phyloP scores from a whole-genome alignment of 2,329 filamentous ascomycete species.

The Piedraia hortae region DNA sequence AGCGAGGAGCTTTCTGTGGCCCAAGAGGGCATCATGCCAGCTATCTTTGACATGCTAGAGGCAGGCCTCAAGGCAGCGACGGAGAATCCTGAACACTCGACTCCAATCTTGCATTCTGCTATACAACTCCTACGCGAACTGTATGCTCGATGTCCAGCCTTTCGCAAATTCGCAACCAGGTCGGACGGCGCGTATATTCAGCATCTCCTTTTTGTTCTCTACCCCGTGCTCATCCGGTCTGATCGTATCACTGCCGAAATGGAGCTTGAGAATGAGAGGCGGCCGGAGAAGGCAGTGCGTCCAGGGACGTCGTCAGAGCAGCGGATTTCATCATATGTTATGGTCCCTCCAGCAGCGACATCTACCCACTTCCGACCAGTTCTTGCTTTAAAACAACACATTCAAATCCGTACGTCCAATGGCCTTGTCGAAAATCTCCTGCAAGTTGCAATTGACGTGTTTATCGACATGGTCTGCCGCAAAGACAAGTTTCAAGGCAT shows the following conservation, averaged over 20 bases:
- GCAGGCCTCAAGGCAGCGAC: slow-evolving; percentile 49
- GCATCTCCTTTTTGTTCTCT: slow-evolving; percentile 51
- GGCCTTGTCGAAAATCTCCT: slow-evolving; percentile 48
- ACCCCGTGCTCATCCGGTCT: slow-evolving; percentile 65
- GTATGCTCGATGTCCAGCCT: slow-evolving; percentile 46
- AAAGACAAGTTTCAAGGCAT: slow-evolving; percentile 83
- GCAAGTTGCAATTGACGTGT: slow-evolving; percentile 51
- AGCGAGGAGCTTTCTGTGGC: slow-evolving; percentile 34
- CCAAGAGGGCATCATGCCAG: slow-evolving; percentile 50
- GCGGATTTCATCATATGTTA: slow-evolving; percentile 70
- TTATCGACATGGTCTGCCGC: slow-evolving; percentile 58
- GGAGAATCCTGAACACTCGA: slow-evolving; percentile 24
- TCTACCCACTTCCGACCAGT: slow-evolving; percentile 35
- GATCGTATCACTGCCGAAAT: slow-evolving; percentile 60
- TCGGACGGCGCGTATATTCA: slow-evolving; percentile 51
- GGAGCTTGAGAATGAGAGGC: slow-evolving; percentile 61
- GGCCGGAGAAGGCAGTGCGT: slow-evolving; percentile 35
- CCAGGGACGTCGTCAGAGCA: no score
- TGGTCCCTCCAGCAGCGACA: slow-evolving; percentile 30
- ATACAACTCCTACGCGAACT: slow-evolving; percentile 56
- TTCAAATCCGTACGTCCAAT: slow-evolving; percentile 29
- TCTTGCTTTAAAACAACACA: slow-evolving; percentile 27
- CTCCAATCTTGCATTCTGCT: slow-evolving; percentile 43
- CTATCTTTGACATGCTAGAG: slow-evolving; percentile 69
- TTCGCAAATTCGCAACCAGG: slow-evolving; percentile 49